Base-by-base conservation (phyloP, 2,329 filamentous ascomycete species). In the Hyphodiscus sp. region DNA sequence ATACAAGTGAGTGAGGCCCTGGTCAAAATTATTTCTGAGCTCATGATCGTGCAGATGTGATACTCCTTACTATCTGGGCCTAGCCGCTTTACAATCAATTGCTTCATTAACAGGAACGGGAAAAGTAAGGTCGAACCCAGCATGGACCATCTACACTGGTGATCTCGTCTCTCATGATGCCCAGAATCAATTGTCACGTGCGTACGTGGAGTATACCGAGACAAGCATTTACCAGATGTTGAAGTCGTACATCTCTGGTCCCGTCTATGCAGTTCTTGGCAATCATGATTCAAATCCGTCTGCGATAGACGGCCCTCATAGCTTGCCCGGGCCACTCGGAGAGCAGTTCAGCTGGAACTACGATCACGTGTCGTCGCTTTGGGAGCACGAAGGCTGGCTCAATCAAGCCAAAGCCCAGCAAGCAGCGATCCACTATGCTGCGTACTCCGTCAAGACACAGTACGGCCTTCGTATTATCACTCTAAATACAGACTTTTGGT, bases 291-390 rank as follows among this genome's bases (percentile, higher is more conserved):
- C 72, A 11, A 78, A 73, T 53, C 79, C 79, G 1, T 73, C 76
- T 52, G 76, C 74, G 20, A 75, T 79, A 23, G 75, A 80, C 58
- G 71, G 74, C 7, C 76, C 79, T 1, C 75, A 81, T 58, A 74
- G 65, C 29, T 67, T 83, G 9, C 78, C 78, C 9, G 78, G 76
- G 0, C 70, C 71, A 1, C 67, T 82, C 1, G 77, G 78, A 1
- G 66, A 75, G 55, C 79, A 83, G 58, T 74, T 78, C 58, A 78
- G 74, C 50, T 82, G 79, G 79, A 80, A 81, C 58, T 81, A 77
- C 58, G 70, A 80, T 23, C 78, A 81, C 58, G 69, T 82, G 16
- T 71, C 78, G n/a, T 68, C 67, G 13, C 68, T 82, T 0, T 82
- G 79, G 79, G 69, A 75, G 58, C 73, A 81, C 53, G 76, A 80